Evolutionary conservation across 2,329 filamentous ascomycete genomes (phyloP), one percentile per base, ranked within the genome.

Genomic region (Iodosphaeria phyllophila): DNA sequence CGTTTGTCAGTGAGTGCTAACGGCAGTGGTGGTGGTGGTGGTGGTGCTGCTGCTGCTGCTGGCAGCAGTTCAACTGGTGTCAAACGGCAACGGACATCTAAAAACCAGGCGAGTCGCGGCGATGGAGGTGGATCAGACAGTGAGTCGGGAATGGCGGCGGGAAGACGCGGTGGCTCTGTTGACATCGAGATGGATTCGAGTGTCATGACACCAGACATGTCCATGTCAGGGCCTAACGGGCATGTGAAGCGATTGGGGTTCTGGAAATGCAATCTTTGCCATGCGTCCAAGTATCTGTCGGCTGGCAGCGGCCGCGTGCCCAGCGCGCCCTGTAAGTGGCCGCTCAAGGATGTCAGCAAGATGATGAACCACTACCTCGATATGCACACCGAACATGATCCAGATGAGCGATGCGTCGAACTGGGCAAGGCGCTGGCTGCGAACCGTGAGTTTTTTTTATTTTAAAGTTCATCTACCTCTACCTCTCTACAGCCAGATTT

Each of bases 251-350:
- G 55, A 3, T 41, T 56, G n/a, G 55, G 55, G 11, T 51, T 47
- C 35, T 58, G 55, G 55, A 51, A 51, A 31, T 59, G 55, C 32
- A 51, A 48, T 1, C 44, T 59, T 2, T 59, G 55, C 37, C 44
- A 41, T 3, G 46, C 52, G 1, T 38, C 46, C 18, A 58, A 57
- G 34, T 59, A 51, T 32, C 35, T 51, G 10, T 39, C 47, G n/a
- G 50, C 53, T 0, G 50, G 50, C 3, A 34, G 39, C 5, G 50
- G 46, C 20, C 47, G 53, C 25, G 46, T 51, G 25, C 55, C 55
- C 13, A 51, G 47, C 24, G 49, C 46, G 23, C 54, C 55, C 16
- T 52, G 50, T 35, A 56, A 56, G 32, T 58, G 54, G 54, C 52
- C 54, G 3, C 42, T 59, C 8, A 52, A 51, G 33, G 54, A 58